Conservation (phyloP, 2,329 filamentous ascomycete genomes). For the Chaetomium olivaceum region DNA sequence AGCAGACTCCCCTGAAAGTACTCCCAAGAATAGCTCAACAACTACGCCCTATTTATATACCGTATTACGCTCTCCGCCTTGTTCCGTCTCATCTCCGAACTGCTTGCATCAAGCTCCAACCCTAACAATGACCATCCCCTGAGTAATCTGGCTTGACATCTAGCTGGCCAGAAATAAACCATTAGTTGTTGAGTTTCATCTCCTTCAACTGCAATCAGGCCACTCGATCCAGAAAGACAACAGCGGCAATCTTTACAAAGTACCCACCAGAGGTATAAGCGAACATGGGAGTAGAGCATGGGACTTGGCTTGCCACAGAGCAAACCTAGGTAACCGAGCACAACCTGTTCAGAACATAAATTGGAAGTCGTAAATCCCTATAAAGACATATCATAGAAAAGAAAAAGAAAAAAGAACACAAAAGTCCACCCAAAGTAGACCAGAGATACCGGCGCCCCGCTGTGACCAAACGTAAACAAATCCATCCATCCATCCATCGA, state of each 20-base stretch:
- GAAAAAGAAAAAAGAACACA: not conserved
- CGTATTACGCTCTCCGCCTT: too few relatives aligned
- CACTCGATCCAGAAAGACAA: too few relatives aligned
- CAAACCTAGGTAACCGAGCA: not conserved
- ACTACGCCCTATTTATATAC: too few relatives aligned
- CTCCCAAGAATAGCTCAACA: too few relatives aligned
- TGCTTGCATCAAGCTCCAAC: not conserved
- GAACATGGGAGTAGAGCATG: too few relatives aligned
- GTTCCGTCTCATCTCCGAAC: not conserved
- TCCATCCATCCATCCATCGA: not conserved
- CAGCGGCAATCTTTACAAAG: too few relatives aligned
- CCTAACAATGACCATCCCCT: too few relatives aligned
- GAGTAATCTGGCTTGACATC: too few relatives aligned
- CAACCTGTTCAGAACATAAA: not conserved
- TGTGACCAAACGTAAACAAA: not conserved
- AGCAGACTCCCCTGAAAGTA: too few relatives aligned
- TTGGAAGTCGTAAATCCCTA: not conserved
- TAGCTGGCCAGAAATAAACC: too few relatives aligned
- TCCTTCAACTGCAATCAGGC: too few relatives aligned
- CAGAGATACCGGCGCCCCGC: not conserved
- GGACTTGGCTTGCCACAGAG: not conserved
- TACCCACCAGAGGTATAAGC: not conserved
- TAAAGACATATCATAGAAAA: not conserved
- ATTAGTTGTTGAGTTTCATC: too few relatives aligned
- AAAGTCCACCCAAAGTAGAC: not conserved